These are phyloP conservation scores for Skeletonema costatum DNA, from an alignment of 108 stramenopile species.

Conservation along the genomic window DNA sequence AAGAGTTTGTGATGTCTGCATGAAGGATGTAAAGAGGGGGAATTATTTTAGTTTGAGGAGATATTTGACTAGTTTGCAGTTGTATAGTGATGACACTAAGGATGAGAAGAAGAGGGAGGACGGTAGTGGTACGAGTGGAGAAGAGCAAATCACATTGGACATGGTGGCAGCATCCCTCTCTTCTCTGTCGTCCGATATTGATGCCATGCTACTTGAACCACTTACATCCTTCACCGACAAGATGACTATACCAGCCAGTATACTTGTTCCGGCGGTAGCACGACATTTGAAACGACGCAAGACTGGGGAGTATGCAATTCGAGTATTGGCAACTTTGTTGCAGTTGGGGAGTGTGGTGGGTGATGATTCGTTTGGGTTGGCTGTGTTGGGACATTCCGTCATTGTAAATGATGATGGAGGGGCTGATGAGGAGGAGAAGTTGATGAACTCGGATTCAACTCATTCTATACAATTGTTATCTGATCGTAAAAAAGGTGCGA, in stretches of 20 bases:
- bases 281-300: constrained; percentile 58
- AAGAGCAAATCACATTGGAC: constrained; percentile 14
- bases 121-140: constrained; percentile 39
- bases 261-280: constrained; percentile 65
- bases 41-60: constrained; percentile 84
- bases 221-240: constrained; percentile 40
- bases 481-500: background rate
- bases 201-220: constrained; percentile 54
- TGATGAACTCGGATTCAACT: constrained; percentile 7
- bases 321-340: constrained; percentile 63
- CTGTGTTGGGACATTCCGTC: constrained; percentile 24
- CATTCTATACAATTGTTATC: constrained; percentile 13
- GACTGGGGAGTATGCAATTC: constrained; percentile 74
- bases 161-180: constrained; percentile 72
- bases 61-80: constrained; percentile 73
- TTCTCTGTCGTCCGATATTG: constrained; percentile 67
- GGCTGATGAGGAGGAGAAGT: background rate
- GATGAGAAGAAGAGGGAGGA: background rate
- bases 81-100: constrained; percentile 62
- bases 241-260: constrained; percentile 60
- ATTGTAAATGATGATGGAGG: constrained; percentile 17
- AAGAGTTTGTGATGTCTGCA: constrained; percentile 74
- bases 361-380: constrained; percentile 37
- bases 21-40: constrained; percentile 74
- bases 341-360: constrained; percentile 63